Evolutionary conservation across 495 filamentous ascomycete species (phyloP).

Genomic region (Corynascus novoguineensis): DNA sequence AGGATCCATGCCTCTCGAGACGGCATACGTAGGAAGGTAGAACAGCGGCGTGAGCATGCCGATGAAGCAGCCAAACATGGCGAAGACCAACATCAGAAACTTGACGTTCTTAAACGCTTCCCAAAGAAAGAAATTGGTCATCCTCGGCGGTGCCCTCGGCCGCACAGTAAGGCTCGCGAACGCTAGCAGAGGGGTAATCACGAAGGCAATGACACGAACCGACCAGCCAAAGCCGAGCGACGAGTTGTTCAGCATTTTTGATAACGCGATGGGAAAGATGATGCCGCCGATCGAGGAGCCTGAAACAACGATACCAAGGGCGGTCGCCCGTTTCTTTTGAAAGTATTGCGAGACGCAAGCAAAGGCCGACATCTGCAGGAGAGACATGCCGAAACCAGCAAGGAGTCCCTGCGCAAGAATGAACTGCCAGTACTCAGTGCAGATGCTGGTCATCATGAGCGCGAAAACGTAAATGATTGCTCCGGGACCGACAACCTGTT

Average conservation of each 20-base stretch:
- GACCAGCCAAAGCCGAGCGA: neutral
- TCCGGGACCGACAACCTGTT: too few relatives aligned
- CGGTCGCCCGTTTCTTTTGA: constrained; percentile 55
- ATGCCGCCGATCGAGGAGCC: constrained; percentile 59
- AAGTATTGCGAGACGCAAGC: constrained; percentile 49
- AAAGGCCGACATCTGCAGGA: too few relatives aligned
- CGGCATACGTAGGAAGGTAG: constrained; percentile 51
- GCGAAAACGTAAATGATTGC: constrained; percentile 68
- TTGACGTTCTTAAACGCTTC: constrained; percentile 37
- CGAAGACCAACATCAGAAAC: constrained; percentile 35
- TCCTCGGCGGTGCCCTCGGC: neutral
- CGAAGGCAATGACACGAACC: neutral
- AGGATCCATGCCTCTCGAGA: constrained; percentile 41
- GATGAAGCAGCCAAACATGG: constrained; percentile 41
- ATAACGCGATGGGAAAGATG: constrained; percentile 59
- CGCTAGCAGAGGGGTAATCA: neutral
- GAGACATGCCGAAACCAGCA: constrained; percentile 48
- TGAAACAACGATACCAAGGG: constrained; percentile 55
- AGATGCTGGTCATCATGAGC: constrained; percentile 65
- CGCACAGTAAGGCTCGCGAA: neutral
- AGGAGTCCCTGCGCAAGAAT: constrained; percentile 53
- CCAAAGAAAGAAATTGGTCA: constrained; percentile 37
- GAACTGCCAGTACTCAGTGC: constrained; percentile 58
- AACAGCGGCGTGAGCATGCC: constrained; percentile 55
- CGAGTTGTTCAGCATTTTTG: constrained; percentile 42